Percentiles rank a stretch among this genome's conserved stretches.
phyloP scores from a whole-genome alignment of 176 grass and related monocot species.

The Musa acuminata region DNA sequence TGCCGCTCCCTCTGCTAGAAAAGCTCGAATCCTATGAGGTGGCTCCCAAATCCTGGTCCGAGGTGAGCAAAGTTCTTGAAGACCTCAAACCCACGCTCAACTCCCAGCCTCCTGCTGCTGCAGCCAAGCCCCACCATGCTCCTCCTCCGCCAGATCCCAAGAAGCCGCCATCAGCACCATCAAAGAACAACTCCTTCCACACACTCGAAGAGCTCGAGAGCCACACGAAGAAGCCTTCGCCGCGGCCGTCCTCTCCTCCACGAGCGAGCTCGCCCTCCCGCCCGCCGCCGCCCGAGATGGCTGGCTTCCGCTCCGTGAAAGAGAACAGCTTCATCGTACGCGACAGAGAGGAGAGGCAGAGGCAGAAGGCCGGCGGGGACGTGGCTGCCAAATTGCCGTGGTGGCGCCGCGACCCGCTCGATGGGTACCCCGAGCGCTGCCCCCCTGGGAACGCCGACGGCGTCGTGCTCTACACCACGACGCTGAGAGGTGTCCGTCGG shows the following conservation, averaged over 20 bases:
- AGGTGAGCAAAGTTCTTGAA: conserved; percentile 89
- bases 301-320: conserved; percentile 47
- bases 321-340: conserved; percentile 77
- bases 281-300: conserved; percentile 30
- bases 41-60: conserved; percentile 66
- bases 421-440: conserved; percentile 53
- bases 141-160: background rate
- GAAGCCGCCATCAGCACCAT: conserved; percentile 9
- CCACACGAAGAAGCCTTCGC: conserved; percentile 5
- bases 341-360: conserved; percentile 45
- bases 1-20: conserved; percentile 63
- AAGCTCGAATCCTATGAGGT: conserved; percentile 76
- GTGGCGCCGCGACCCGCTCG: conserved; percentile 60
- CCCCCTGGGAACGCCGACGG: conserved; percentile 55
- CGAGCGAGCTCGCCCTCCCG: background rate
- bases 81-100: conserved; percentile 65
- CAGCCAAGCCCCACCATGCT: background rate
- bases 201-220: background rate
- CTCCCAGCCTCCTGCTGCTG: background rate
- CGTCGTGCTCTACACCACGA: conserved; percentile 83
- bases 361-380: conserved; percentile 2
- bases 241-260: background rate
- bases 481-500: conserved; percentile 74
- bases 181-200: conserved; percentile 27
- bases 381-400: conserved; percentile 24